These are phyloP conservation scores for Psilocybe cubensis DNA, from an alignment of 768 basidiomycete genomes.

Conservation along the genomic window DNA sequence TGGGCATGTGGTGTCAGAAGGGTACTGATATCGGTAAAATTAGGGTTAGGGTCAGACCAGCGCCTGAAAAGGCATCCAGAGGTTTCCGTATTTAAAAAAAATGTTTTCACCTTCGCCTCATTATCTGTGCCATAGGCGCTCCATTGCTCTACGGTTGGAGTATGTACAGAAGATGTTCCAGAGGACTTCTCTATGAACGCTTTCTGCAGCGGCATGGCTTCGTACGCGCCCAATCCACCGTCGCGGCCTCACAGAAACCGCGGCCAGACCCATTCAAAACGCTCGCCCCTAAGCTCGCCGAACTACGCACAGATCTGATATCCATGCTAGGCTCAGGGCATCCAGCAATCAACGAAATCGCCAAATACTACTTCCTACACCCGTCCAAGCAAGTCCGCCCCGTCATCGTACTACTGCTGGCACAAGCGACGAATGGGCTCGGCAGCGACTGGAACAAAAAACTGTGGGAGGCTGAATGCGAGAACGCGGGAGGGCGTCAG, in stretches of 20 bases:
- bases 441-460: conserved; percentile 64
- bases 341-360: conserved; percentile 80
- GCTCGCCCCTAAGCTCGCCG: conserved; percentile 67
- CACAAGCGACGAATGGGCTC: conserved; percentile 90
- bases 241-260: background rate
- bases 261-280: conserved; percentile 67
- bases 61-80: no score
- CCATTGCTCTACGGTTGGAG: background rate
- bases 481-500: conserved; percentile 45
- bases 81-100: no score
- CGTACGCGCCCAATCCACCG: conserved; percentile 1
- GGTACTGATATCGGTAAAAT: no score
- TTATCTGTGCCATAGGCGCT: background rate
- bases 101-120: background rate
- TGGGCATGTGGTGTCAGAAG: no score
- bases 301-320: conserved; percentile 70
- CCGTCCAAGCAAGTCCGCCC: conserved; percentile 92
- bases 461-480: conserved; percentile 52
- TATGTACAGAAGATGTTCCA: conserved; percentile 10
- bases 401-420: conserved; percentile 82
- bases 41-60: no score
- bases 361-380: conserved; percentile 91
- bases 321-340: conserved; percentile 82
- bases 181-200: conserved; percentile 4
- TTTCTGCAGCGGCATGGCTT: background rate